These are phyloP conservation scores for Leishmania braziliensis DNA, from an alignment of 208 protist genomes.

Conservation along the genomic window DNA sequence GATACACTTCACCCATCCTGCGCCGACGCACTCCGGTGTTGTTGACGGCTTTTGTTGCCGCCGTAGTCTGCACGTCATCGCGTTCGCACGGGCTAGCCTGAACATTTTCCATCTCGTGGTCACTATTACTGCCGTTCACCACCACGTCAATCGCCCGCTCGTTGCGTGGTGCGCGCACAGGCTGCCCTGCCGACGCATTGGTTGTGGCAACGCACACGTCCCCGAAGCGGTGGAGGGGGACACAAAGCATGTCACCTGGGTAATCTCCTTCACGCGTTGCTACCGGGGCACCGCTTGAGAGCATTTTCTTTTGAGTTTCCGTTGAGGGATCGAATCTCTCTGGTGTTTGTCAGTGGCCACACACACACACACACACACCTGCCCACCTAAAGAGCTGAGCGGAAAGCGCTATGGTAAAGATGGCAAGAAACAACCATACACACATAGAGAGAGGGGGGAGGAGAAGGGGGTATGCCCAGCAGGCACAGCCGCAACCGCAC, in stretches of 20 bases:
- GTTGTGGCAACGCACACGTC: not conserved
- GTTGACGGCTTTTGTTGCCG: not conserved
- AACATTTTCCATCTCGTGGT: not conserved
- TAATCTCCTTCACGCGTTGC: not conserved
- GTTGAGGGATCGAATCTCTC: not conserved
- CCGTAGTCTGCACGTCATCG: conserved; percentile 3
- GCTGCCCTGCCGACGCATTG: not conserved
- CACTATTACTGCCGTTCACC: conserved; percentile 9
- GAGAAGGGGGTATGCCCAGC: not conserved
- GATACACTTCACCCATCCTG: conserved; percentile 52
- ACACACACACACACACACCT: not conserved
- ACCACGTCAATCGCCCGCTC: conserved; percentile 36
- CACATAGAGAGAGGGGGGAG: not conserved
- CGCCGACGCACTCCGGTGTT: conserved; percentile 14
- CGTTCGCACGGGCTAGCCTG: not conserved
- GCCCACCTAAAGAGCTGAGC: no score
- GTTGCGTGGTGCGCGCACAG: conserved; percentile 6
- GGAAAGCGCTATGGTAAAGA: not conserved
- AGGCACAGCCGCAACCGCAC: not conserved
- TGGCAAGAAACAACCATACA: not conserved
- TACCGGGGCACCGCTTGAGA: not conserved
- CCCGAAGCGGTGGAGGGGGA: not conserved
- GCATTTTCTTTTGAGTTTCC: not conserved
- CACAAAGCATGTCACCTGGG: not conserved
- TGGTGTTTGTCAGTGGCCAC: not conserved